Conservation (phyloP, 176 grass and related monocot genomes). For the Typha latifolia region DNA sequence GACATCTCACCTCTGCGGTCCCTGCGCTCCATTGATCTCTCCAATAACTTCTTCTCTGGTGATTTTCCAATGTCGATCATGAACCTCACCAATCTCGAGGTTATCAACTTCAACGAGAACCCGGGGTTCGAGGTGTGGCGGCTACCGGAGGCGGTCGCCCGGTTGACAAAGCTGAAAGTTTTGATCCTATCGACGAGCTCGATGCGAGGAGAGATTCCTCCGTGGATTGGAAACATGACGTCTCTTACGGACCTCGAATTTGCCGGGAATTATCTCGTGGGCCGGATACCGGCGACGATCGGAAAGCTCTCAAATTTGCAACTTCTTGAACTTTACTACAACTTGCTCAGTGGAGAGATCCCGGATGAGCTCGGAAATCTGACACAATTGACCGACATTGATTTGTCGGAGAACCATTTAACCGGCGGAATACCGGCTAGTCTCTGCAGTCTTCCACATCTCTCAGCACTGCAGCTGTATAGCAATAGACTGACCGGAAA, state of each 20-base stretch:
- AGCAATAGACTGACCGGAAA: conserved; percentile 54
- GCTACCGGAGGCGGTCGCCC: conserved; percentile 34
- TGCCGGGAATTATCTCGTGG: conserved; percentile 56
- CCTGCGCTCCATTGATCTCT: conserved; percentile 45
- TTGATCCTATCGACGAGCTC: conserved; percentile 71
- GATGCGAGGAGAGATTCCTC: conserved; percentile 55
- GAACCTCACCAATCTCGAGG: conserved; percentile 48
- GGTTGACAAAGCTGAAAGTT: conserved; percentile 34
- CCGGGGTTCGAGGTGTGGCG: conserved; percentile 61
- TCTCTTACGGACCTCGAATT: conserved; percentile 77
- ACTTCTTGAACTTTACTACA: conserved; percentile 96
- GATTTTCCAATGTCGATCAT: conserved; percentile 56
- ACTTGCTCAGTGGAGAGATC: conserved; percentile 40
- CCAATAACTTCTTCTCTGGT: conserved; percentile 63
- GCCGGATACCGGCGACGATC: conserved; percentile 39
- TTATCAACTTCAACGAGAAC: conserved; percentile 82
- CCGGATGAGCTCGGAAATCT: conserved; percentile 73
- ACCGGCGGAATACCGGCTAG: conserved; percentile 43
- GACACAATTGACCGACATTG: conserved; percentile 57
- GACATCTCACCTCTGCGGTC: conserved; percentile 42
- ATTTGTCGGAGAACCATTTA: conserved; percentile 75
- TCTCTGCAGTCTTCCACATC: conserved; percentile 39
- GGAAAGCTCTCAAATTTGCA: conserved; percentile 33
- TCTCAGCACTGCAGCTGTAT: conserved; percentile 66
- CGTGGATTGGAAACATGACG: conserved; percentile 93